A percentile compares a stretch with the other conserved stretches of the same genome.
These are phyloP conservation scores for Wallemia hederae DNA, from an alignment of 1,284 basidiomycete genomes.

Conservation along the genomic window DNA sequence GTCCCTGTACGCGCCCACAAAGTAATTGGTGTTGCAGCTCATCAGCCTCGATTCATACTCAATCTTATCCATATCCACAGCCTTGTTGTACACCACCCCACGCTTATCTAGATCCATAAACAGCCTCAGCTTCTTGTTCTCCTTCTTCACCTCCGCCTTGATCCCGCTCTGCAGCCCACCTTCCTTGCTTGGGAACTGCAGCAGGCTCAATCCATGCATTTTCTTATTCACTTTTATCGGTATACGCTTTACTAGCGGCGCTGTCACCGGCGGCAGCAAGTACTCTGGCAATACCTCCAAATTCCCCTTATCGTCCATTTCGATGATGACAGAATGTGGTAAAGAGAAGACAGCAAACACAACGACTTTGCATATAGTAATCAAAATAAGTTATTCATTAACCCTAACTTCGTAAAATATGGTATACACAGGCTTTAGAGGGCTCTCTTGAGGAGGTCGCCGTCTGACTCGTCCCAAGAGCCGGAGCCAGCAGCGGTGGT, in stretches of 20 bases:
- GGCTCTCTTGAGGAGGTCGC: not conserved
- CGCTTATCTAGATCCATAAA: not conserved
- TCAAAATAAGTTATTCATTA: not conserved
- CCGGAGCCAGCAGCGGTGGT: not conserved
- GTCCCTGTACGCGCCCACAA: not conserved
- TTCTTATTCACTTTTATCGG: not conserved
- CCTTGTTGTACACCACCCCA: not conserved
- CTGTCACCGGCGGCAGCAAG: not conserved
- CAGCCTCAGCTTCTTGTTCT: not conserved
- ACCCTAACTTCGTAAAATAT: not conserved
- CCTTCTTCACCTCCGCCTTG: not conserved
- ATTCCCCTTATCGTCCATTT: not conserved
- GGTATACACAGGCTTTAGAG: no score
- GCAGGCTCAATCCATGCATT: not conserved
- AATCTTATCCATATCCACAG: not conserved
- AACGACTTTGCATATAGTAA: not conserved
- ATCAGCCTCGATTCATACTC: not conserved
- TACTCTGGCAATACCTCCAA: not conserved
- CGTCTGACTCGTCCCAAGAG: not conserved
- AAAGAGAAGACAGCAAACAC: not conserved
- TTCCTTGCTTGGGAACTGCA: not conserved
- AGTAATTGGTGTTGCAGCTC: not conserved
- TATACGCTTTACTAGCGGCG: not conserved
- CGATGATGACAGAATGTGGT: not conserved
- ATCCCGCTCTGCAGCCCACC: not conserved